These are phyloP conservation scores for Bipolaris zeicola DNA, from an alignment of 2,329 filamentous ascomycete species.

Conservation along the genomic window DNA sequence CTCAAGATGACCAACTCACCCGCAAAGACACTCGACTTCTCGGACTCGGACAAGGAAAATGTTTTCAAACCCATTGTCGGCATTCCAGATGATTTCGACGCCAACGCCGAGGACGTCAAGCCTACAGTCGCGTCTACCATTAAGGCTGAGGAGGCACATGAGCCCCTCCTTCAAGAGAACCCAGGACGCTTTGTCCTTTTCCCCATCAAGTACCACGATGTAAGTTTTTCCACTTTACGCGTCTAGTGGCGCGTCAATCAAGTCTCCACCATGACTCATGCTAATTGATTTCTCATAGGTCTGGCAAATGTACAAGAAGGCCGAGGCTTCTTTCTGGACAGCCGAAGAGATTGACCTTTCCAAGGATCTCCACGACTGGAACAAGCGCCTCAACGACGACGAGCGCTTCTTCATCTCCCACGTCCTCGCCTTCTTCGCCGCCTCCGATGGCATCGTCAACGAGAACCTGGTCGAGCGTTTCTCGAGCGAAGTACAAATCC, in stretches of 20 bases:
- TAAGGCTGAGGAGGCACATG: constrained; percentile 73
- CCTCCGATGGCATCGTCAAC: constrained; percentile 98
- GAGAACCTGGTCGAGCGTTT: constrained; percentile 99
- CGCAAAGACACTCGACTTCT: constrained; percentile 86
- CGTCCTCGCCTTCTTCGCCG: constrained; percentile 98
- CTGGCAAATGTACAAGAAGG: constrained; percentile 99
- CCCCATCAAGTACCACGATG: constrained; percentile 99
- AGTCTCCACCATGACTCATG: constrained; percentile 12
- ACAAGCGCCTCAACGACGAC: constrained; percentile 94
- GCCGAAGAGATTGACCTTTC: constrained; percentile 99
- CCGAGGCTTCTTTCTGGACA: constrained; percentile 99
- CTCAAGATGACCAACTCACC: constrained; percentile 90
- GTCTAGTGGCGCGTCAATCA: constrained; percentile 65
- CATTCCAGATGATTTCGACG: constrained; percentile 53
- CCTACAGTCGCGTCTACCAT: constrained; percentile 57
- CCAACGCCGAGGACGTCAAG: constrained; percentile 55
- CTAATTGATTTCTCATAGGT: constrained; percentile 65
- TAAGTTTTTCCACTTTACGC: constrained; percentile 61
- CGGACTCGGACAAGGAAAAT: constrained; percentile 80
- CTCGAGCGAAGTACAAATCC: constrained; percentile 94
- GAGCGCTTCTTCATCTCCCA: constrained; percentile 99
- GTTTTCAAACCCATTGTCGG: constrained; percentile 63
- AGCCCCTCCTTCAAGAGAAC: constrained; percentile 95
- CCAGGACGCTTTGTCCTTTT: constrained; percentile 95
- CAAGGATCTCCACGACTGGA: constrained; percentile 99